Percentiles rank a stretch among this genome's conserved stretches.
phyloP scores from a whole-genome alignment of 768 basidiomycete species.

The Tylopilus vinaceipallidus region DNA sequence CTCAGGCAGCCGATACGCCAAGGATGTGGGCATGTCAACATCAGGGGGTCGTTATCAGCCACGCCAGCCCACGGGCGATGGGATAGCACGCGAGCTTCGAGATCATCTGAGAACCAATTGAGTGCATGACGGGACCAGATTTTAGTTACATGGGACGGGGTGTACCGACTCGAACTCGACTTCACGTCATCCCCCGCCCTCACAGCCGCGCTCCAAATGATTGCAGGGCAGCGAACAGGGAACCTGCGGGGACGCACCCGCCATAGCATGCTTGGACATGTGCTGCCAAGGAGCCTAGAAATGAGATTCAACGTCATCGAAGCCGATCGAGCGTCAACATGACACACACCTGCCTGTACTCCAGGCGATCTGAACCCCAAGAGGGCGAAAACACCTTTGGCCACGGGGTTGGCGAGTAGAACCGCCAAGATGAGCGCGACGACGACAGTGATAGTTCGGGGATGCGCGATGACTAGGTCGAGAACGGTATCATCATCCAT shows the following conservation, averaged over 20 bases:
- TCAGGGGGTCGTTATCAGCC: no score
- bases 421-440: neutral
- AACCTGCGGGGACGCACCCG: neutral
- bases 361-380: neutral
- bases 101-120: no score
- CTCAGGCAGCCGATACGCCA: no score
- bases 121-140: no score
- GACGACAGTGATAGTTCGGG: fast-evolving
- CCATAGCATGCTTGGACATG: neutral
- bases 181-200: no score
- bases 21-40: no score
- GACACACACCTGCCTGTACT: constrained; percentile 3
- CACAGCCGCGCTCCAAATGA: no score
- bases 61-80: no score
- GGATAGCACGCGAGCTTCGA: no score
- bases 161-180: no score
- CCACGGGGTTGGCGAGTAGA: neutral
- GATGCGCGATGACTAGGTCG: neutral
- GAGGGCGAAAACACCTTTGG: fast-evolving
- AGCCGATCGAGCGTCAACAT: neutral
- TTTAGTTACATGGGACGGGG: no score
- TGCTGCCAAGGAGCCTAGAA: constrained; percentile 8
- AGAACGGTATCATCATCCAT: neutral
- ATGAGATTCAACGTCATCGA: neutral
- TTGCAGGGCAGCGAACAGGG: constrained; percentile 4